Base-by-base conservation (phyloP, 1,284 basidiomycete species). In the Erythrobasidium hasegawianum region DNA sequence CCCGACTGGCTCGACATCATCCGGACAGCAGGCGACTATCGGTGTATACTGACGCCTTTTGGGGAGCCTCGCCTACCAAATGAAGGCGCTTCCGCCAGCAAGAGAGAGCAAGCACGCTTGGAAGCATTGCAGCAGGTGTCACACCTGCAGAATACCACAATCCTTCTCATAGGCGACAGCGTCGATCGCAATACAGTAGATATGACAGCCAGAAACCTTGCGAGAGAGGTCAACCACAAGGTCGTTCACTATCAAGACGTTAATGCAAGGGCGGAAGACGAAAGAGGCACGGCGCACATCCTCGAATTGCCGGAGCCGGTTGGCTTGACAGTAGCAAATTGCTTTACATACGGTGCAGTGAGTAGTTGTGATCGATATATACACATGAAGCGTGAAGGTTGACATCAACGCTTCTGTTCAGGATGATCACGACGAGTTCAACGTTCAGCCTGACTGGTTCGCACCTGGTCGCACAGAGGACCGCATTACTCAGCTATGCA, bases 341-440 rank as follows among this genome's bases (percentile, higher is more conserved):
- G 72, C 3, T 75, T 75, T 65, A 68, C 74, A 45, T 75, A 72
- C 50, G 73, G 73, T 1, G 41, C 74, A 27, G 20, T 54, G 24
- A n/a, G 18, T 24, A 49, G 27, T 24, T n/a, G n/a, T n/a, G n/a
- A n/a, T 54, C 5, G 5, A 54, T 27, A 16, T 54, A 10, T 24
- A 16, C 7, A 7, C 43, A 5, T 47, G 22, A 47, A 47, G 5
- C 16, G n/a, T 11, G 43, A 47, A 47, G 11, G 33, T 11, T 33
- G 33, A 33, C 33, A n/a, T n/a, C n/a, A n/a, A n/a, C n/a, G n/a
- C n/a, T 33, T 33, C 33, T 33, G 33, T 33, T 33, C 10, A 26
- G 47, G 73, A 75, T 68, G 72, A 75, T 59, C 70, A 72, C 40
- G 71, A 75, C 62, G 73, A 75, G 39, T 74, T 74, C 57, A 60